Evolutionary conservation across 208 protist species (phyloP), one percentile per base, ranked within the genome.

Genomic region (Entamoeba histolytica): DNA sequence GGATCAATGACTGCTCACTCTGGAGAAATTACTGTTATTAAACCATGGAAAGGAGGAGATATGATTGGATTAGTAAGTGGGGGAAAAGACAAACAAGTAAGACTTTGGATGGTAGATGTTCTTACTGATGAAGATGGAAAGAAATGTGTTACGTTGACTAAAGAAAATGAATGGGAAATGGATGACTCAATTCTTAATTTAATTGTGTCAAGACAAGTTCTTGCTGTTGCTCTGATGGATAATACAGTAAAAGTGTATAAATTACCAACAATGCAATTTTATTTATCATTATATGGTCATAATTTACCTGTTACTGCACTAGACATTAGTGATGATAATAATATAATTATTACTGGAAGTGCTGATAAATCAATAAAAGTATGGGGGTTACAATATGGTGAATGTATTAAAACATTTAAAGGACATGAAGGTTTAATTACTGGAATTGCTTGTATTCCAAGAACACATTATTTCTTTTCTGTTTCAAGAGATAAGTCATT

Each of bases 301-400:
- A 98, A 98, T 94, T 95, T 99, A 35, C 98, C 99, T 0, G 97
- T 98, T 0, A 97, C 97, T 49, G 95, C 95, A 10, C 91, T 99
- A 23, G 96, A 97, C 93, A 98, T 99, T 93, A 97, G 95, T 50
- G 96, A 96, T 19, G 98, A 99, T 95, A 96, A 96, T 57, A 96
- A 91, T 39, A 92, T 98, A 0, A 93, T 97, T 4, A 28, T 97
- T 4, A 98, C 98, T n/a, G 98, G 97, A 5, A 97, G 96, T 39
- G 98, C 98, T 55, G 99, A 99, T 96, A 99, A 99, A 96, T 98
- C 97, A 91, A 95, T 99, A 61, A 98, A 98, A 92, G 97, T 99
- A 92, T 99, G 98, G 98, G 98, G 98, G 1, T 96, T 98, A 6
- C 97, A 98, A 94, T 98, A 98, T 95, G 97, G 98, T 95, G 91